Conservation (phyloP, 2,329 filamentous ascomycete species). For the Alternaria infectoria region DNA sequence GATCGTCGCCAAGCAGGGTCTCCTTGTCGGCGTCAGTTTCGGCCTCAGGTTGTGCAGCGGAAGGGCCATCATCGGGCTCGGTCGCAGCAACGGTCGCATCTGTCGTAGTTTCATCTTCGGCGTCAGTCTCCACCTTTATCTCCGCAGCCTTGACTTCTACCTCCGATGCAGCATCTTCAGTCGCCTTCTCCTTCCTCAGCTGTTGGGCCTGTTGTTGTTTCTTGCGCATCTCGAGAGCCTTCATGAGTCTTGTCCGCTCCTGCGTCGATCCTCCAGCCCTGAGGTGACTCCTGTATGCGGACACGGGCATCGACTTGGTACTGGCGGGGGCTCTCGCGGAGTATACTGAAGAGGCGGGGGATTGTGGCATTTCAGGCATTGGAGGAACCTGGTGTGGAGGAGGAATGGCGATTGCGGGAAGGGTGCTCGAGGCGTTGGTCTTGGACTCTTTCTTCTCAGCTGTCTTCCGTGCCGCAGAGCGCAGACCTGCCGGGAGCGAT, state of each 20-base stretch:
- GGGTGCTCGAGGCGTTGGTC: slow-evolving; percentile 39
- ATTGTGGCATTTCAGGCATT: slow-evolving; percentile 40
- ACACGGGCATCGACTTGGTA: slow-evolving; percentile 54
- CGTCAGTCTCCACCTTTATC: neutral
- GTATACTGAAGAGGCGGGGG: slow-evolving; percentile 48
- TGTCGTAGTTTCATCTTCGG: neutral
- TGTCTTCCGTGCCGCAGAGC: slow-evolving; percentile 51
- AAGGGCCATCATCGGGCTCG: slow-evolving; percentile 1
- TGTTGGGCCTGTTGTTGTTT: slow-evolving; percentile 65
- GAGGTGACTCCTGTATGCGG: slow-evolving; percentile 40
- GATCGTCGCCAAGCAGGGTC: slow-evolving; percentile 21
- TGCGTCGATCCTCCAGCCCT: slow-evolving; percentile 71
- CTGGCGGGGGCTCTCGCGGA: slow-evolving; percentile 48
- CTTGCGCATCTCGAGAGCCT: slow-evolving; percentile 88
- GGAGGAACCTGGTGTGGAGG: slow-evolving; percentile 45
- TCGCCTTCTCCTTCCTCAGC: slow-evolving; percentile 29
- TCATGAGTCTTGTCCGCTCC: slow-evolving; percentile 92
- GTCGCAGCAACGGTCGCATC: neutral
- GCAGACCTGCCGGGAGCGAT: slow-evolving; percentile 80
- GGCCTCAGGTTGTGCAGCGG: slow-evolving; percentile 7
- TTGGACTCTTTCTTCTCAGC: slow-evolving; percentile 44
- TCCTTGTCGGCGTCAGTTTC: slow-evolving; percentile 15
- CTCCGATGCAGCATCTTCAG: slow-evolving; percentile 12
- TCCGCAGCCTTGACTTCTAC: slow-evolving; percentile 4
- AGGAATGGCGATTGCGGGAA: slow-evolving; percentile 39